Evolutionary conservation across 495 filamentous ascomycete species (phyloP).

Genomic region (Aspergillus haitiensis): DNA sequence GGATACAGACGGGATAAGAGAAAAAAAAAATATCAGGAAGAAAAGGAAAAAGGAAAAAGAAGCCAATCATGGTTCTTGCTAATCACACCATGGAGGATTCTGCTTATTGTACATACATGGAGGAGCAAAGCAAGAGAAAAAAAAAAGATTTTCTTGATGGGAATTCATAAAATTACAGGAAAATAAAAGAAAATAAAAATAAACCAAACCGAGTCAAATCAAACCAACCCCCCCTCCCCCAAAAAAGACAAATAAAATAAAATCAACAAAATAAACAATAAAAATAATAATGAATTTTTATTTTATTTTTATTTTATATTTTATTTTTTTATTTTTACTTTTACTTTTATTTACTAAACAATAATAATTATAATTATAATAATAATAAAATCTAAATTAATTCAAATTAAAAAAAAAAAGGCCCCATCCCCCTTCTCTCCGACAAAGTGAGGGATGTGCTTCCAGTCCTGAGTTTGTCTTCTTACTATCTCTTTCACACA

Average conservation of each 20-base stretch:
- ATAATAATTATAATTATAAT: conserved; percentile 11
- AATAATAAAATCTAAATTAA: conserved; percentile 12
- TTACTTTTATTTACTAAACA: conserved; percentile 5
- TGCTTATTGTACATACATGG: background rate
- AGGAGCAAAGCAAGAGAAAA: background rate
- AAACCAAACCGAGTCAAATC: conserved; percentile 15
- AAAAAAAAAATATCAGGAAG: background rate
- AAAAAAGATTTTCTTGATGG: conserved; percentile 2
- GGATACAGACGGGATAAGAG: too few relatives aligned
- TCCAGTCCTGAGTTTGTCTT: background rate
- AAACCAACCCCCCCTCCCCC: too few relatives aligned
- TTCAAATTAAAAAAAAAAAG: conserved; percentile 13
- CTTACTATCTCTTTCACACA: conserved; percentile 2
- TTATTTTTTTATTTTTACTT: background rate
- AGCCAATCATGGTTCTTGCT: background rate
- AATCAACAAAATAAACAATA: background rate
- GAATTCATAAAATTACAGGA: conserved; percentile 16
- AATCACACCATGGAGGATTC: background rate
- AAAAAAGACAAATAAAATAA: conserved; percentile 13
- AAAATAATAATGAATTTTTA: too few relatives aligned
- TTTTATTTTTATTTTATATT: conserved; percentile 4
- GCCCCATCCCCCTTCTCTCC: background rate
- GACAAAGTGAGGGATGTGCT: conserved; percentile 33
- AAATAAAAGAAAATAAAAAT: conserved; percentile 24
- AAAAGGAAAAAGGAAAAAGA: background rate